Percentiles rank a stretch among this genome's conserved stretches.
Evolutionary conservation across 352 stramenopile genomes (phyloP).

Genomic region (Globisporangium cederbergense): DNA sequence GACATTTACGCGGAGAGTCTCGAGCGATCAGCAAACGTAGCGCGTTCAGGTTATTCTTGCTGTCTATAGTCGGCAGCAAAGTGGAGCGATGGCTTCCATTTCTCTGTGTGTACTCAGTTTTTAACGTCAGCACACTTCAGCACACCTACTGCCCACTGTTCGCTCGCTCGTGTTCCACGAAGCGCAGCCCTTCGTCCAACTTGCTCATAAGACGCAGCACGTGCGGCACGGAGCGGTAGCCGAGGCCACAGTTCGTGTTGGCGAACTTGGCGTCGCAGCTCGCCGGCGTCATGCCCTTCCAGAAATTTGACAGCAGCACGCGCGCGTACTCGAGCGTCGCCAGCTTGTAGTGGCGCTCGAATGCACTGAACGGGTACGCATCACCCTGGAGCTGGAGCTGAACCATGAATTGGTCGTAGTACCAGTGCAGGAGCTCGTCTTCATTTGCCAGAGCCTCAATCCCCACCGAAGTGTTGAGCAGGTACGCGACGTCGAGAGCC

Average conservation of each 20-base stretch:
- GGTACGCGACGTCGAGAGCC: conserved; percentile 59
- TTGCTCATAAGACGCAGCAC: conserved; percentile 54
- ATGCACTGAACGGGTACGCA: conserved; percentile 44
- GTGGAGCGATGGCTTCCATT: too few relatives aligned
- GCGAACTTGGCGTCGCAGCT: conserved; percentile 34
- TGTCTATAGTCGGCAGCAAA: too few relatives aligned
- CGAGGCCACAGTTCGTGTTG: conserved; percentile 67
- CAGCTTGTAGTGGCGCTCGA: conserved; percentile 56
- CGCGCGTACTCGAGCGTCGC: conserved; percentile 64
- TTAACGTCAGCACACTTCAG: too few relatives aligned
- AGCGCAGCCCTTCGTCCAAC: conserved; percentile 32
- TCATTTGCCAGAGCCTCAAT: conserved; percentile 43
- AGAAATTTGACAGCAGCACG: conserved; percentile 63
- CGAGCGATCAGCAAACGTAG: too few relatives aligned
- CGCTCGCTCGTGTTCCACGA: conserved; percentile 34
- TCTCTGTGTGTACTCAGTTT: too few relatives aligned
- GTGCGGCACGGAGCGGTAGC: conserved; percentile 62
- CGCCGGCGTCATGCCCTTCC: conserved; percentile 43
- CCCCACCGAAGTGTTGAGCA: conserved; percentile 63
- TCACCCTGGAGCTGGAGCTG: conserved; percentile 4
- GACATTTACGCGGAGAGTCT: too few relatives aligned
- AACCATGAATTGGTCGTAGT: conserved; percentile 41
- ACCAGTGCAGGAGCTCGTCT: conserved; percentile 40
- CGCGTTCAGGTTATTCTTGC: too few relatives aligned
- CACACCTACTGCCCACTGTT: neutral